A percentile compares a stretch with the other conserved stretches of the same genome.
Evolutionary conservation across 768 basidiomycete genomes (phyloP).

Genomic region (Tulasnella sp.): DNA sequence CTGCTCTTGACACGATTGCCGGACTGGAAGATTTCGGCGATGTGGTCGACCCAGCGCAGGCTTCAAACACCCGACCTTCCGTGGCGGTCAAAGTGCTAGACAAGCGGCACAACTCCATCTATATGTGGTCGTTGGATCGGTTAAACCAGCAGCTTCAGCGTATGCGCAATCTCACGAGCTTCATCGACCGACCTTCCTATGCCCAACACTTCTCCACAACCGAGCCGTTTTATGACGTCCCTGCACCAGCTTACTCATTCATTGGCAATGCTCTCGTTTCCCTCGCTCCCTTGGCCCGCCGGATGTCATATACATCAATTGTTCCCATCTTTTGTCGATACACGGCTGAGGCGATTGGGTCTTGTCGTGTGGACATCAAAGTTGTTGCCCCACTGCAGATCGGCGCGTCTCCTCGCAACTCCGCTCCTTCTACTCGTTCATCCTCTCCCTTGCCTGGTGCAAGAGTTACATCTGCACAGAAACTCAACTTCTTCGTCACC

Average conservation of each 20-base stretch:
- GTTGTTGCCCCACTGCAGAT: slow-evolving; percentile 54
- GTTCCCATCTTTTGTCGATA: slow-evolving; percentile 89
- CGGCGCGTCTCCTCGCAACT: slow-evolving; percentile 43
- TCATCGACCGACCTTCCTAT: slow-evolving; percentile 85
- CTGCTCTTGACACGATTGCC: slow-evolving; percentile 73
- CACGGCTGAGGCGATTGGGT: slow-evolving; percentile 90
- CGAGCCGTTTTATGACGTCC: slow-evolving; percentile 83
- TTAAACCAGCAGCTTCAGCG: slow-evolving; percentile 79
- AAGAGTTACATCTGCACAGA: slow-evolving; percentile 57
- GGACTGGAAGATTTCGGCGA: slow-evolving; percentile 88
- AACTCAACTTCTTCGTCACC: slow-evolving; percentile 71
- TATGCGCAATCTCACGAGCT: slow-evolving; percentile 85
- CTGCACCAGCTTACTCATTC: slow-evolving; percentile 82
- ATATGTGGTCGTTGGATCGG: slow-evolving; percentile 82
- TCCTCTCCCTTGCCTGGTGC: slow-evolving; percentile 56
- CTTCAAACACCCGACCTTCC: slow-evolving; percentile 62
- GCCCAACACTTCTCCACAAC: slow-evolving; percentile 89
- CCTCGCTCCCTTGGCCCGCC: slow-evolving; percentile 65
- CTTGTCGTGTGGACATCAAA: slow-evolving; percentile 78
- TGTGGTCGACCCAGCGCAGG: slow-evolving; percentile 69
- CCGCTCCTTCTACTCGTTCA: slow-evolving; percentile 54
- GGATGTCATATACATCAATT: slow-evolving; percentile 57
- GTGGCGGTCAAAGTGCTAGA: slow-evolving; percentile 88
- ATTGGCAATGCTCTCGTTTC: slow-evolving; percentile 80
- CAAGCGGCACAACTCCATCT: slow-evolving; percentile 72